Conservation (phyloP, 208 protist genomes). For the Crithidia brevicula region DNA sequence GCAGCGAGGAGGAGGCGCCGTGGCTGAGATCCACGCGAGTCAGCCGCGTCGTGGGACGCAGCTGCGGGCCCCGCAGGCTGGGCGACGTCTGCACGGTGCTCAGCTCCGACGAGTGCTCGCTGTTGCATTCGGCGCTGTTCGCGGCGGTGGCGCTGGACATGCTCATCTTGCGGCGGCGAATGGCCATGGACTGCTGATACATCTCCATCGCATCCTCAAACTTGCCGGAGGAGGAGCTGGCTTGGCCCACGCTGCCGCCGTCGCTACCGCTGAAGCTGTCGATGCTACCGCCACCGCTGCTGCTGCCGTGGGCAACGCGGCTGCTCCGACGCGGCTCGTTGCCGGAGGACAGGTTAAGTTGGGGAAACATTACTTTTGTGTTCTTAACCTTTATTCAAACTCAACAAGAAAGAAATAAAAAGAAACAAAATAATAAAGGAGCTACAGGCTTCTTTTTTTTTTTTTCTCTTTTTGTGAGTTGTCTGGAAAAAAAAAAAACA, state of each 20-base stretch:
- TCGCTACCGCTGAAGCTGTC: constrained; percentile 8
- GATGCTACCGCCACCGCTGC: background rate
- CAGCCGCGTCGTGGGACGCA: constrained; percentile 6
- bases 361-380: constrained; percentile 5
- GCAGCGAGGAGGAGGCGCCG: background rate
- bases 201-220: constrained; percentile 20
- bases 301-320: background rate
- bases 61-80: constrained; percentile 8
- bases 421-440: background rate
- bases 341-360: background rate
- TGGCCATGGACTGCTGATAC: constrained; percentile 26
- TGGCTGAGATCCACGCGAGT: background rate
- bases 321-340: background rate
- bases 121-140: background rate
- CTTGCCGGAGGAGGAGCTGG: constrained; percentile 17
- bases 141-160: background rate
- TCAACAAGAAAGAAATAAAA: constrained; percentile 1
- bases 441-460: too few relatives aligned
- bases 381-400: too few relatives aligned
- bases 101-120: background rate
- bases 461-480: too few relatives aligned
- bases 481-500: too few relatives aligned
- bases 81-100: background rate
- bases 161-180: constrained; percentile 12
- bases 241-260: background rate